phyloP scores from a whole-genome alignment of 169 alveolate genomes.

The Cystoisospora suis region DNA sequence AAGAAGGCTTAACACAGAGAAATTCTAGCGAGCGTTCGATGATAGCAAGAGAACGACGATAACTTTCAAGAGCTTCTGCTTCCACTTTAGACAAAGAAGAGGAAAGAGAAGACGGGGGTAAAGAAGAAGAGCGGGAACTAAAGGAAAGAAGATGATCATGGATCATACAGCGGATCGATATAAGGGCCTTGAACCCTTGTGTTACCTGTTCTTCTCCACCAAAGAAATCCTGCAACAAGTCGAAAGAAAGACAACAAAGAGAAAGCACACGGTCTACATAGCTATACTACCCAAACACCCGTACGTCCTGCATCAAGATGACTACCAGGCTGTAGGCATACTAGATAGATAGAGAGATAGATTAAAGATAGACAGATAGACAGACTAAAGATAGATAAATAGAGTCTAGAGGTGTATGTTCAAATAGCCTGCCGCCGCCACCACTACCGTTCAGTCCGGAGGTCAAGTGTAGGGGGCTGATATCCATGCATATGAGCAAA shows the following conservation, averaged over 20 bases:
- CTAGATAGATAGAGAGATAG: background rate
- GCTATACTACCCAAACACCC: too few relatives aligned
- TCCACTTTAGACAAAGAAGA: background rate
- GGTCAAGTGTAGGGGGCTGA: too few relatives aligned
- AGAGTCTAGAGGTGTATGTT: too few relatives aligned
- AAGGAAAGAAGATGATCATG: background rate
- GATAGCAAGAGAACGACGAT: background rate
- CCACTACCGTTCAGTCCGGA: too few relatives aligned
- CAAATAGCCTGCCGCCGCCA: too few relatives aligned
- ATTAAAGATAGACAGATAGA: background rate
- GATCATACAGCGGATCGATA: background rate
- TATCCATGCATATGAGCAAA: too few relatives aligned
- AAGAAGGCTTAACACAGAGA: background rate
- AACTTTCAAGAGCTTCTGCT: background rate
- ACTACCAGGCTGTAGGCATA: too few relatives aligned
- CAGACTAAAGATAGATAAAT: background rate
- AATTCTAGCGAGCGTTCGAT: conserved; percentile 26
- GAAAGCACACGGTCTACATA: too few relatives aligned
- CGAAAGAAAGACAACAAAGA: background rate
- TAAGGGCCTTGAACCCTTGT: background rate
- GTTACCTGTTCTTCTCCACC: background rate
- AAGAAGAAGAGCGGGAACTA: background rate
- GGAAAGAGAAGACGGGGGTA: background rate
- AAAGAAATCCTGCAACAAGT: background rate
- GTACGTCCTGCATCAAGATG: too few relatives aligned